Conservation (phyloP, 768 basidiomycete genomes). For the Collybia sordida region DNA sequence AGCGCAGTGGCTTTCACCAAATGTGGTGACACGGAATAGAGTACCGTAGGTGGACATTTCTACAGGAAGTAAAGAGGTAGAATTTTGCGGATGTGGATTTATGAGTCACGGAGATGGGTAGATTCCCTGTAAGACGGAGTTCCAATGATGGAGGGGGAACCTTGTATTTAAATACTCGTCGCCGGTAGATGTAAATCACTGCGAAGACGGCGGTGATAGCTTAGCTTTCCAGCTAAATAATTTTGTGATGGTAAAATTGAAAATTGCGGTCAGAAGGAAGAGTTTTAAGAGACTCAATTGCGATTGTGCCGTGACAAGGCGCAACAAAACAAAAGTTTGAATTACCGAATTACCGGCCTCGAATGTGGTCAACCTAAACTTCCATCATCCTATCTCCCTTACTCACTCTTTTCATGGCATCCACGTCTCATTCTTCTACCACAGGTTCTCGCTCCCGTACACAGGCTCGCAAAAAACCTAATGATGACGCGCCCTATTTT, state of each 20-base stretch:
- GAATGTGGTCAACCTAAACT: conserved; percentile 6
- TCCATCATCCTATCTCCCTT: conserved; percentile 9
- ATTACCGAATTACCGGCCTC: conserved; percentile 11
- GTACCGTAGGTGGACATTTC: conserved; percentile 92
- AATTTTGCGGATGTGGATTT: not conserved
- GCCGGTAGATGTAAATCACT: not conserved
- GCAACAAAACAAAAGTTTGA: conserved; percentile 1
- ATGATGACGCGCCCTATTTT: conserved; percentile 72
- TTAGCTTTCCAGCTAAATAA: not conserved
- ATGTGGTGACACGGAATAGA: conserved; percentile 93
- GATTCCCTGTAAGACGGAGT: not conserved
- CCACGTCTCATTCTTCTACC: conserved; percentile 26
- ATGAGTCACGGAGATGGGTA: not conserved
- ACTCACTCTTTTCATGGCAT: conserved; percentile 29
- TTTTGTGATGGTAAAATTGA: not conserved
- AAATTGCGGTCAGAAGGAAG: too few species aligned
- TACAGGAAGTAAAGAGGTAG: conserved; percentile 1
- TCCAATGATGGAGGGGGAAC: not conserved
- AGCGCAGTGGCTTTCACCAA: conserved; percentile 96
- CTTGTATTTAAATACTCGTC: not conserved
- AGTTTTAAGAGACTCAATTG: too few species aligned
- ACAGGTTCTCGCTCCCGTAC: conserved; percentile 59
- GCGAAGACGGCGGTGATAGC: not conserved
- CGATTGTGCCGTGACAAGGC: too few species aligned
- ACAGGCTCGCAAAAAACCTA: conserved; percentile 61